These are phyloP conservation scores for Apiotrichum gamsii DNA, from an alignment of 1,284 basidiomycete genomes.

Conservation along the genomic window DNA sequence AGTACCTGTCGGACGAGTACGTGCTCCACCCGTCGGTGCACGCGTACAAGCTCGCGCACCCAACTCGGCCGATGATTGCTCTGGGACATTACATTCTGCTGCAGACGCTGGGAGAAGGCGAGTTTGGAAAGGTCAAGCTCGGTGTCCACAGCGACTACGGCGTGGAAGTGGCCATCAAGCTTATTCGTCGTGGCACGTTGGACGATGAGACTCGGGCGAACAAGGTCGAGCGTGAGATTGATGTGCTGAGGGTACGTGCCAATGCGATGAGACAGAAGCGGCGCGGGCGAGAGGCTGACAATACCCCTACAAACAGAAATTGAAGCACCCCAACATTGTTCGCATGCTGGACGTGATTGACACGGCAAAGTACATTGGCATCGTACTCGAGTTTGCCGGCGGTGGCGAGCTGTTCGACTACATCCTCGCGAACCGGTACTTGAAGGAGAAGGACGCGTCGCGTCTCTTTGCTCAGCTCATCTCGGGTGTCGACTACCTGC, in stretches of 20 bases:
- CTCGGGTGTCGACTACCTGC: constrained; percentile 97
- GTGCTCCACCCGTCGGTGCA: constrained; percentile 70
- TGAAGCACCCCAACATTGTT: constrained; percentile 98
- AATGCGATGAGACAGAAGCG: neutral
- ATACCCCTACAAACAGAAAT: constrained; percentile 62
- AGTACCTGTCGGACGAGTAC: constrained; percentile 44
- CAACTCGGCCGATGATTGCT: constrained; percentile 76
- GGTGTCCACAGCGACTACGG: constrained; percentile 91
- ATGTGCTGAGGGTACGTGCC: constrained; percentile 76
- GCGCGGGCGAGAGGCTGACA: constrained; percentile 17
- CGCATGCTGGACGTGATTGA: constrained; percentile 98
- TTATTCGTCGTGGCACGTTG: constrained; percentile 89
- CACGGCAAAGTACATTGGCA: constrained; percentile 99
- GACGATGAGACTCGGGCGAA: constrained; percentile 80
- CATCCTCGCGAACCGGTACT: constrained; percentile 94
- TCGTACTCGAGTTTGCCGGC: constrained; percentile 96
- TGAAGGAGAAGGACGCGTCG: constrained; percentile 90
- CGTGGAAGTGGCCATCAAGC: constrained; percentile 98
- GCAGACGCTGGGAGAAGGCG: constrained; percentile 93
- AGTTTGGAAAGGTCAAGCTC: constrained; percentile 99
- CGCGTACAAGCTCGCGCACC: constrained; percentile 76
- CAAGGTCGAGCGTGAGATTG: constrained; percentile 96
- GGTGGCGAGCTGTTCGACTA: constrained; percentile 98
- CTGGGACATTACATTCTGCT: constrained; percentile 93
- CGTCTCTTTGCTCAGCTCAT: constrained; percentile 97